phyloP scores from a whole-genome alignment of 176 grass and related monocot genomes.

The Oryza brachyantha region DNA sequence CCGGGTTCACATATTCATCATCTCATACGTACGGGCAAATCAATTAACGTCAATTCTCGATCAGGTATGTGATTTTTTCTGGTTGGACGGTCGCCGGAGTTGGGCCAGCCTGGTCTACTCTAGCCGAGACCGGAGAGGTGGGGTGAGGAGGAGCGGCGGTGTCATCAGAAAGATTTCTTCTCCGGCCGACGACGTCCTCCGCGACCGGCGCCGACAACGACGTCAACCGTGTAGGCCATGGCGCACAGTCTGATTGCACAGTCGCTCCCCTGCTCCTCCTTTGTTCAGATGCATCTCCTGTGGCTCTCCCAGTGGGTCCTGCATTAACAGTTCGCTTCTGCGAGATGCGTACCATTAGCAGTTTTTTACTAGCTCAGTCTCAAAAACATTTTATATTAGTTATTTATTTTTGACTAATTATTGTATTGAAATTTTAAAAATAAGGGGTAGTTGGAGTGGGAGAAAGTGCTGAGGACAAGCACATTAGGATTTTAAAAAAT shows the following conservation, averaged over 20 bases:
- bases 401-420: too few relatives aligned
- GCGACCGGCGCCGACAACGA: slow-evolving; percentile 20
- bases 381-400: too few relatives aligned
- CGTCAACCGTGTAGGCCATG: neutral
- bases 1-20: neutral
- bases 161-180: neutral
- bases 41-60: neutral
- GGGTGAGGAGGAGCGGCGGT: neutral
- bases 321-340: neutral
- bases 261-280: neutral
- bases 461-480: too few relatives aligned
- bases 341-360: neutral
- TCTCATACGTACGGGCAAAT: neutral
- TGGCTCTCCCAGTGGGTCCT: slow-evolving; percentile 9
- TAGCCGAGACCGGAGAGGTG: neutral
- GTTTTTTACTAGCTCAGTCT: too few relatives aligned
- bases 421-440: too few relatives aligned
- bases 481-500: too few relatives aligned
- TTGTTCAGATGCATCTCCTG: neutral
- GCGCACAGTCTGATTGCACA: neutral
- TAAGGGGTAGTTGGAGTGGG: too few relatives aligned
- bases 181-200: neutral
- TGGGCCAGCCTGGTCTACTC: neutral
- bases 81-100: neutral
- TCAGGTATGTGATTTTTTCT: neutral